Percentiles rank a stretch among this genome's conserved stretches.
Conservation (phyloP, 225 moss, liverwort and hornwort genomes). For the Straminergon stramineum region DNA sequence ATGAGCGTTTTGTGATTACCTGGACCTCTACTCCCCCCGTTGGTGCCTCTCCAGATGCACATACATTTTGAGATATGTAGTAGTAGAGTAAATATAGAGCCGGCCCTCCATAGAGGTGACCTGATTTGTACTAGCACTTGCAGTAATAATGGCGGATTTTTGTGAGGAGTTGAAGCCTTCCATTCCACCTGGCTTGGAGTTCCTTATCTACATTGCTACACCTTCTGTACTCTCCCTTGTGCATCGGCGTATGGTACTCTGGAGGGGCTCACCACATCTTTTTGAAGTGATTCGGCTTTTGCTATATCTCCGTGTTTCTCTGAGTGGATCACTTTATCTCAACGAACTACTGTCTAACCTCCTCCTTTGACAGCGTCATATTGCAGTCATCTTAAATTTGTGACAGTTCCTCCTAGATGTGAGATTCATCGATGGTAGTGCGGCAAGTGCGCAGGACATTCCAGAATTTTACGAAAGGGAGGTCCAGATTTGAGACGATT, state of each 20-base stretch:
- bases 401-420: too few species aligned
- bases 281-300: too few species aligned
- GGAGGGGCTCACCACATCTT: too few species aligned
- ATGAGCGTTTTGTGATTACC: not conserved
- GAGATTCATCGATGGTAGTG: too few species aligned
- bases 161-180: not conserved
- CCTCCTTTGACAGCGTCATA: not conserved
- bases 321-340: not conserved
- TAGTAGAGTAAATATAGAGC: not conserved
- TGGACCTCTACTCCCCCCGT: not conserved
- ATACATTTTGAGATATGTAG: not conserved
- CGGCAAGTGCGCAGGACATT: too few species aligned
- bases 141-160: not conserved
- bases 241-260: too few species aligned
- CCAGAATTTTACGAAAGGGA: accelerated
- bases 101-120: not conserved
- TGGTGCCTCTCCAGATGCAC: not conserved
- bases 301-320: too few species aligned
- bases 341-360: not conserved
- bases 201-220: not conserved
- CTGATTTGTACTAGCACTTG: not conserved
- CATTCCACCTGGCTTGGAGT: not conserved
- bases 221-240: not conserved
- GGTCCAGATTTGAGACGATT: accelerated
- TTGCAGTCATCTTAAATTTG: too few species aligned